These are phyloP conservation scores for Cerrena zonata DNA, from an alignment of 1,284 basidiomycete genomes.

Conservation along the genomic window DNA sequence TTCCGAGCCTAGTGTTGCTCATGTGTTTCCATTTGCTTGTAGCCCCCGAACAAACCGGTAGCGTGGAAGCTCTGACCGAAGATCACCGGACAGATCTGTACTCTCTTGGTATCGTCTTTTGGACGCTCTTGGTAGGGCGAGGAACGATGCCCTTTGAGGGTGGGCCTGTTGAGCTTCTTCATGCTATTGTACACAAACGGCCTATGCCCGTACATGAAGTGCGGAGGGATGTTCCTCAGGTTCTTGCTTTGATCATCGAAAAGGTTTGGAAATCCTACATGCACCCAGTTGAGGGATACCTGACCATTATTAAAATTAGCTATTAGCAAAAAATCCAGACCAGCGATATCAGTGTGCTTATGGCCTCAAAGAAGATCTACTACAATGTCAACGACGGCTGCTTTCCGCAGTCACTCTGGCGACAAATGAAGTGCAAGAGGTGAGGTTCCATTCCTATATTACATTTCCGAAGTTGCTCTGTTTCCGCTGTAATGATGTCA, in stretches of 20 bases:
- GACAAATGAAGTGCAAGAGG: constrained; percentile 54
- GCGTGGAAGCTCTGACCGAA: constrained; percentile 61
- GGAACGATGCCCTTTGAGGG: constrained; percentile 69
- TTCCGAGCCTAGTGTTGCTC: background rate
- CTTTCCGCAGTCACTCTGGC: constrained; percentile 51
- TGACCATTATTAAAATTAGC: constrained; percentile 28
- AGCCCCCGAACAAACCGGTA: constrained; percentile 68
- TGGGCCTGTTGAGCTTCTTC: constrained; percentile 58
- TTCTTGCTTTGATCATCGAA: constrained; percentile 63
- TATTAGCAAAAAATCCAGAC: constrained; percentile 61
- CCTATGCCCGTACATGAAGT: constrained; percentile 71
- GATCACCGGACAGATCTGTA: constrained; percentile 69
- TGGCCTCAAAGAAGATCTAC: constrained; percentile 58
- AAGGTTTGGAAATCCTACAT: no score
- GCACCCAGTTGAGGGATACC: background rate
- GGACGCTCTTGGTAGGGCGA: constrained; percentile 61
- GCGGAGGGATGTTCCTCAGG: constrained; percentile 63
- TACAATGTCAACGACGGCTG: constrained; percentile 60
- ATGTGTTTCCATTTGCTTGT: background rate
- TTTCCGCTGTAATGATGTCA: no score
- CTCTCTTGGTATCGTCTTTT: constrained; percentile 63
- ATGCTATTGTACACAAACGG: constrained; percentile 62
- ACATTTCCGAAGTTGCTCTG: no score
- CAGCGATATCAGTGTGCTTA: constrained; percentile 62
- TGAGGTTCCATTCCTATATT: constrained; percentile 20